A percentile compares a stretch with the other conserved stretches of the same genome.
These are phyloP conservation scores for Albophoma yamanashiensis DNA, from an alignment of 2,329 filamentous ascomycete species.

Conservation along the genomic window DNA sequence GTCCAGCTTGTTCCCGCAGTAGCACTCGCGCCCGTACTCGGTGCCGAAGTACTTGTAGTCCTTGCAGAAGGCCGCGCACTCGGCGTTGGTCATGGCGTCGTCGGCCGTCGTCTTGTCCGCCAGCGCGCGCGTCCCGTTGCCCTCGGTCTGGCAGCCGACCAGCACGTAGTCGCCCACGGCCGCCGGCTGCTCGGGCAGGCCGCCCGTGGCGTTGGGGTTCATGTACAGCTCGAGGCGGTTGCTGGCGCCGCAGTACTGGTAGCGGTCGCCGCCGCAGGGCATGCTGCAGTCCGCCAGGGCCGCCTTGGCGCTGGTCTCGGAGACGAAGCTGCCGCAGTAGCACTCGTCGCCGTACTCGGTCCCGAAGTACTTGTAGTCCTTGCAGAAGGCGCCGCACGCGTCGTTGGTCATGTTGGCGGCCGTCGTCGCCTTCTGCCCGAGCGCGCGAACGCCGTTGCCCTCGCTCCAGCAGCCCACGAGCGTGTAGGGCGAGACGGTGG, in stretches of 20 bases:
- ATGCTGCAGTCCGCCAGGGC: conserved; percentile 22
- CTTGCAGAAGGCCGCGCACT: conserved; percentile 20
- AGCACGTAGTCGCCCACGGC: conserved; percentile 20
- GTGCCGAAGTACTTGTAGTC: conserved; percentile 23
- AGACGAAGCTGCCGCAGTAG: conserved; percentile 25
- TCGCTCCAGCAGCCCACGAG: conserved; percentile 31
- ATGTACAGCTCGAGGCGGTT: conserved; percentile 23
- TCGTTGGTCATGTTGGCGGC: conserved; percentile 21
- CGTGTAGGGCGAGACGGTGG: conserved; percentile 15
- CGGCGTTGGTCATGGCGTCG: conserved; percentile 20
- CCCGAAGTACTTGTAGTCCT: conserved; percentile 28
- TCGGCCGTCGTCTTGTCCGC: conserved; percentile 9
- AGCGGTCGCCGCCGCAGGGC: conserved; percentile 19
- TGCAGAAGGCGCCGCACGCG: conserved; percentile 21
- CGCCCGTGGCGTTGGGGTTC: conserved; percentile 13
- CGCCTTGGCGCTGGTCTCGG: conserved; percentile 13
- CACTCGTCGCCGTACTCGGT: conserved; percentile 28
- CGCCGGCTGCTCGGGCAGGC: conserved; percentile 19
- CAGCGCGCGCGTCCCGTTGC: conserved; percentile 21
- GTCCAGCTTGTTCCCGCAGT: conserved; percentile 21
- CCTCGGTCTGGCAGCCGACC: conserved; percentile 26
- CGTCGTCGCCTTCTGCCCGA: conserved; percentile 15
- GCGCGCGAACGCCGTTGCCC: conserved; percentile 21
- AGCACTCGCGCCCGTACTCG: conserved; percentile 26
- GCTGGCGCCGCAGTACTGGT: conserved; percentile 22